A percentile compares a stretch with the other conserved stretches of the same genome.
phyloP scores from a whole-genome alignment of 1,284 basidiomycete species.

The Golubevia pallescens region DNA sequence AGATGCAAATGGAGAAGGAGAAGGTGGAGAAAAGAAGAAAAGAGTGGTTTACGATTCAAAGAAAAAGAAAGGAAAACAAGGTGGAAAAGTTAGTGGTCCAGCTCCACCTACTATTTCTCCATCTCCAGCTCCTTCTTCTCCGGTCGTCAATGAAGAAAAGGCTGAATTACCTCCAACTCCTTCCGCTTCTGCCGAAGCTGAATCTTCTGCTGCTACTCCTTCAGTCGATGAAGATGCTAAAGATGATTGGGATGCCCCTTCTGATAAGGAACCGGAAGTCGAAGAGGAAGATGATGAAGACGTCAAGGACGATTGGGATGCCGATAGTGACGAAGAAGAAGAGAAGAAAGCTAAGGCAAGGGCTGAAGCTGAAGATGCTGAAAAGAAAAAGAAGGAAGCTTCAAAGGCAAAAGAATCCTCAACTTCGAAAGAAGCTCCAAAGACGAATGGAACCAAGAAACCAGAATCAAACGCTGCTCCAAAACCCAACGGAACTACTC shows the following conservation, averaged over 20 bases:
- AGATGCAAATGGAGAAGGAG: slow-evolving; percentile 14
- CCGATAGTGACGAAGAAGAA: slow-evolving; percentile 40
- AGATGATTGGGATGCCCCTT: slow-evolving; percentile 55
- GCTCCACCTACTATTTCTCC: not conserved
- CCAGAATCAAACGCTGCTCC: not conserved
- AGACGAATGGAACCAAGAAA: slow-evolving; percentile 7
- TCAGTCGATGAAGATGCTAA: slow-evolving; percentile 38
- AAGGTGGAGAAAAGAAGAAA: slow-evolving; percentile 25
- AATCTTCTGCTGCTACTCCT: not conserved
- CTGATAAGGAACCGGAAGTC: slow-evolving; percentile 6
- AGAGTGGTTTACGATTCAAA: slow-evolving; percentile 47
- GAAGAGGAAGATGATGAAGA: slow-evolving; percentile 32
- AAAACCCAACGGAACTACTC: not conserved
- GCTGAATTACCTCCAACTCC: slow-evolving; percentile 3
- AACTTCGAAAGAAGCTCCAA: slow-evolving; percentile 1
- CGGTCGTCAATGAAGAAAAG: slow-evolving; percentile 20
- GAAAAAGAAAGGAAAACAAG: slow-evolving; percentile 44
- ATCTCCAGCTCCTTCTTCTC: not conserved
- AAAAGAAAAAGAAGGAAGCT: not conserved
- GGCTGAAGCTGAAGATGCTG: slow-evolving; percentile 2
- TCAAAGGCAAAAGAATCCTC: slow-evolving; percentile 1
- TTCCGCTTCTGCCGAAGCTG: not conserved
- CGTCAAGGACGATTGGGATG: slow-evolving; percentile 62
- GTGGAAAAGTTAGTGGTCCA: not conserved
- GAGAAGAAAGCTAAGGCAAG: slow-evolving; percentile 13